Evolutionary conservation across 1,139 yeast genomes (phyloP), one percentile per base, ranked within the genome.

Genomic region (Hyphopichia wangnamkhiaoensis): DNA sequence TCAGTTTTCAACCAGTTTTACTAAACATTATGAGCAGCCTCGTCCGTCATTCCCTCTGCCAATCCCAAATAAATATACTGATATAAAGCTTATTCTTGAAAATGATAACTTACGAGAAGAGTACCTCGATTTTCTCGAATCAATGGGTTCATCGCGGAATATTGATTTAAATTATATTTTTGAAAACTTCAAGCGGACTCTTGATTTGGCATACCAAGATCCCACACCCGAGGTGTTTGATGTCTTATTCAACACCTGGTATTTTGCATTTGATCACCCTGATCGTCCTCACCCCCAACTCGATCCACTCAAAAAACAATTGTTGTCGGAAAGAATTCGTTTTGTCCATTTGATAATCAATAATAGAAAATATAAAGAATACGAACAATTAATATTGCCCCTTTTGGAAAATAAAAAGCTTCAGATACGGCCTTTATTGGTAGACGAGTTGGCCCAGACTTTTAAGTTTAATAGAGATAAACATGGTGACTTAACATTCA

Each of bases 31-130:
- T n/a, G n/a, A n/a, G n/a, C 8, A 21, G 10, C 7, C 24, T 7
- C 7, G n/a, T 9, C n/a, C 31, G 12, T 16, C 7, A n/a, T 13
- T 8, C 10, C 9, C 74, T 80, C 87, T 82, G 87, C 81, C 50
- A 46, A 41, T 40, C 31, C 8, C 13, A 8, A n/a, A 23, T 14
- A 21, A n/a, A 32, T 32, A 32, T 10, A 23, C 34, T 4, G 4
- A 5, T 4, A 15, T 15, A 4, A n/a, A 33, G 15, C 10, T 9
- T 10, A 12, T 33, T 3, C 18, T 33, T 12, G 24, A 33, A 5
- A 15, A 33, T 25, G 10, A 10, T 6, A 13, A 17, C 2, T 23
- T 17, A 14, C 29, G 27, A 9, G 28, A 33, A 12, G 5, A 13
- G 10, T 33, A 33, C 17, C 17, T 33, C 8, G 20, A 30, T 12